Base-by-base conservation (phyloP, 2,329 filamentous ascomycete species). In the Colletotrichum ledebouriae region DNA sequence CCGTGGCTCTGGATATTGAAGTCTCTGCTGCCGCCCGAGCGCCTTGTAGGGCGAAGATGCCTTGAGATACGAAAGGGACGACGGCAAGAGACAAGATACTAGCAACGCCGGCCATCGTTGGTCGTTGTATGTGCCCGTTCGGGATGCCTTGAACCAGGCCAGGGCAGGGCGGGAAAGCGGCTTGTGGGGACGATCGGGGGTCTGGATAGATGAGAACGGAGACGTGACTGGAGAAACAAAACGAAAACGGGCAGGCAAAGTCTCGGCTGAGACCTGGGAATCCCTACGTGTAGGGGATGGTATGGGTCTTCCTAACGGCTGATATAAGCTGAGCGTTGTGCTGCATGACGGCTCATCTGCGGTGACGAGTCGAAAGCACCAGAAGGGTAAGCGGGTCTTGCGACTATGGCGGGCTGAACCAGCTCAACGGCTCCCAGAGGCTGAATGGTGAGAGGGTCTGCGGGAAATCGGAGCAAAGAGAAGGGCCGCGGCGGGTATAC, bases 41-140 rank as follows among this genome's bases (percentile, higher is more conserved):
- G 22, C 49, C 41, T 49, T 50, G 52, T n/a, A 37, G 15, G n/a
- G 17, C 34, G n/a, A 41, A 11, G 22, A 65, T 12, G 17, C 39
- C 41, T 39, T 63, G 49, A 25, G 60, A 42, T 46, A 60, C 29
- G 11, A 68, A 15, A 39, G 61, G 47, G 46, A 17, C 25, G 17
- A n/a, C 25, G 17, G 29, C 34, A 42, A 41, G 61, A 42, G 55
- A 56, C 11, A 50, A 15, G 2, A 65, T 12, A 2, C 17, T 55
- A 22, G 34, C 37, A 29, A 60, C n/a, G 22, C 55, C 55, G n/a
- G 55, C 49, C 65, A 68, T 68, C 13, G 7, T 42, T 47, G 56
- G 11, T 34, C 59, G 42, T 59, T 42, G 25, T 34, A 42, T 37
- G 39, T 22, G 15, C 37, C 37, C 39, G 37, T 42, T 50, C 12